Evolutionary conservation across 495 filamentous ascomycete species (phyloP).

Genomic region (Neurospora sp.): DNA sequence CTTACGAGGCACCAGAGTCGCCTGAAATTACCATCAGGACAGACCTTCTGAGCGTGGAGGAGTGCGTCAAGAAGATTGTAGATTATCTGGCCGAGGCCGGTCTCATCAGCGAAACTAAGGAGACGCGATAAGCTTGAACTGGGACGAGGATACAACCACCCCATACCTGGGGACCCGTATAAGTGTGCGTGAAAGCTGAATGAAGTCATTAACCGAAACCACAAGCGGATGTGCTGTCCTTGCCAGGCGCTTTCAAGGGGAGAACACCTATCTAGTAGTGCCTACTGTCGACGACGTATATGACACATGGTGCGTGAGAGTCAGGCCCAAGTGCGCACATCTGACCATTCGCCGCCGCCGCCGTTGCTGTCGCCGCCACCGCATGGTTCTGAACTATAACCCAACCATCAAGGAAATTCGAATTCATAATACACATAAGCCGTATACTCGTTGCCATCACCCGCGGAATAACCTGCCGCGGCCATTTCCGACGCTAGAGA

Average conservation of each 20-base stretch:
- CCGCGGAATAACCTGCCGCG: conserved; percentile 46
- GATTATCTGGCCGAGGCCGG: conserved; percentile 56
- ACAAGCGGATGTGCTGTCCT: background rate
- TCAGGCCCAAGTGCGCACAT: background rate
- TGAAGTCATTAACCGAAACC: background rate
- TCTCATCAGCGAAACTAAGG: conserved; percentile 26
- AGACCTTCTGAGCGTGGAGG: conserved; percentile 65
- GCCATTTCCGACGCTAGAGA: conserved; percentile 69
- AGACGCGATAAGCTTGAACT: conserved; percentile 14
- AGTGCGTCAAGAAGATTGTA: conserved; percentile 76
- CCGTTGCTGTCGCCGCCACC: background rate
- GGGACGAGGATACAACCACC: background rate
- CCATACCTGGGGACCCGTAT: background rate
- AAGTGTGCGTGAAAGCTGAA: background rate
- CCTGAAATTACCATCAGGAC: conserved; percentile 81
- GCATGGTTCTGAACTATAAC: background rate
- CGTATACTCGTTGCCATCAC: conserved; percentile 75
- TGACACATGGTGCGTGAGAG: background rate
- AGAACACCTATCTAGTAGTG: background rate
- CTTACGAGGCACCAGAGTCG: conserved; percentile 81
- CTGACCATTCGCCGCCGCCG: background rate
- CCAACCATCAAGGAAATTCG: conserved; percentile 45
- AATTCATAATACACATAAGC: conserved; percentile 97
- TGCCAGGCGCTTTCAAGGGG: background rate
- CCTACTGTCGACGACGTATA: background rate